Percentiles rank a stretch among this genome's conserved stretches.
These are phyloP conservation scores for Lachnellula subtilissima DNA, from an alignment of 2,329 filamentous ascomycete species.

Conservation along the genomic window DNA sequence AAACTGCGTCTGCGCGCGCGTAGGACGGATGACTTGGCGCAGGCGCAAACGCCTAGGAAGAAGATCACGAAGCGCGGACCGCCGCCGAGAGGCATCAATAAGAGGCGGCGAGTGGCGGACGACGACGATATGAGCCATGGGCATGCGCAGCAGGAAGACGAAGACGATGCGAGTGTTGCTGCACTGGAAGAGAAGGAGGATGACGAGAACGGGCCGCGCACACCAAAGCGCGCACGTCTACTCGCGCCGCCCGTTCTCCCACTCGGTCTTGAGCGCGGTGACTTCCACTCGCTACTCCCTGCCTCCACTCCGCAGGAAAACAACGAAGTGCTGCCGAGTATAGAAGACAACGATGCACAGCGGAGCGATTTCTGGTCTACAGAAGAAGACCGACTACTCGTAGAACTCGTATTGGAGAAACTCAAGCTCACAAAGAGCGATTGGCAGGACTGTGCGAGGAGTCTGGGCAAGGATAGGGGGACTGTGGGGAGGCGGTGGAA, in stretches of 20 bases:
- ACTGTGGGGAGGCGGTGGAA: conserved; percentile 58
- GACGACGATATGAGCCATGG: conserved; percentile 46
- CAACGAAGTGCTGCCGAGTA: conserved; percentile 31
- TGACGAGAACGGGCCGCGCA: conserved; percentile 33
- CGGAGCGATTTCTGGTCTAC: conserved; percentile 47
- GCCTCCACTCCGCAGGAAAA: background rate
- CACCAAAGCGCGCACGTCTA: conserved; percentile 52
- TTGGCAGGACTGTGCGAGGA: conserved; percentile 63
- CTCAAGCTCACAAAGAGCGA: conserved; percentile 59
- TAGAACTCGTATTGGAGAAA: conserved; percentile 65
- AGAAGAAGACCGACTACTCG: conserved; percentile 60
- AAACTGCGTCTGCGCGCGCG: conserved; percentile 53
- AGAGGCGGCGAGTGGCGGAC: conserved; percentile 44
- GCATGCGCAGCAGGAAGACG: conserved; percentile 32
- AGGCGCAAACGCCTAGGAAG: conserved; percentile 22
- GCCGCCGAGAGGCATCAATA: conserved; percentile 45
- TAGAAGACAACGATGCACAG: conserved; percentile 20
- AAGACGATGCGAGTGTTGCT: conserved; percentile 3
- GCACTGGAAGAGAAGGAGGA: conserved; percentile 14
- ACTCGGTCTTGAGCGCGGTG: conserved; percentile 52
- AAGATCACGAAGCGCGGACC: conserved; percentile 49
- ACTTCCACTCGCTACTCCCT: conserved; percentile 46
- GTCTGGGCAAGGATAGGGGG: conserved; percentile 54
- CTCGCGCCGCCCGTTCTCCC: conserved; percentile 58
- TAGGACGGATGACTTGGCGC: conserved; percentile 21